phyloP scores from a whole-genome alignment of 2,329 filamentous ascomycete genomes.

The Aspergillus calidoustus region DNA sequence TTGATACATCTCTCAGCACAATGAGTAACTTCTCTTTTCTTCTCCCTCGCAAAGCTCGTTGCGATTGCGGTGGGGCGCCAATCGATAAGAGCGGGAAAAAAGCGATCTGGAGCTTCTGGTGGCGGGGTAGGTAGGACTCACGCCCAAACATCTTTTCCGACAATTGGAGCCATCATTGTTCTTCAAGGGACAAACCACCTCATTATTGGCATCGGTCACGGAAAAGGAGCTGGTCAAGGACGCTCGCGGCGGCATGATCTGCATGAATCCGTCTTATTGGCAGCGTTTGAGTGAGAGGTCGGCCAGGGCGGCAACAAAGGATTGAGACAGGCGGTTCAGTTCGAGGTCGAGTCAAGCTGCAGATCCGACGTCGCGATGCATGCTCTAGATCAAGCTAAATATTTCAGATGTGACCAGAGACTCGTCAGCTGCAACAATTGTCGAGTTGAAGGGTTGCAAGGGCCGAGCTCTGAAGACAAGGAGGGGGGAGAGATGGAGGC shows the following conservation, averaged over 20 bases:
- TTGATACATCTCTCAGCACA: not conserved
- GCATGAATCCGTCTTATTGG: conserved; percentile 43
- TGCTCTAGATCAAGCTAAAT: conserved; percentile 18
- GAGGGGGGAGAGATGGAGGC: conserved; percentile 9
- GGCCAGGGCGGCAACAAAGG: conserved; percentile 18
- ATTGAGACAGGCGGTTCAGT: conserved; percentile 13
- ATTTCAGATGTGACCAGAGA: conserved; percentile 1
- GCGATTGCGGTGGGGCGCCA: conserved; percentile 18
- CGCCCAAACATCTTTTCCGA: conserved; percentile 95
- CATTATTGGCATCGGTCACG: conserved; percentile 88
- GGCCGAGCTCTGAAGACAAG: not conserved
- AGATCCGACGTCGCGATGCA: conserved; percentile 18
- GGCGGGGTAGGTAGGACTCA: conserved; percentile 62
- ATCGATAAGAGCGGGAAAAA: conserved; percentile 12
- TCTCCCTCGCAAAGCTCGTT: not conserved
- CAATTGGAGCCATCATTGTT: conserved; percentile 97
- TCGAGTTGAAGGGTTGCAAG: conserved; percentile 9
- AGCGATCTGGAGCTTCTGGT: conserved; percentile 10
- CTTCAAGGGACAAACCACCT: conserved; percentile 93
- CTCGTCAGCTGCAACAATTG: conserved; percentile 13
- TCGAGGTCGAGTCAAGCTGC: conserved; percentile 22
- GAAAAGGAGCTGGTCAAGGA: conserved; percentile 89
- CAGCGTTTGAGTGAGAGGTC: conserved; percentile 21
- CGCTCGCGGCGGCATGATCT: conserved; percentile 84
- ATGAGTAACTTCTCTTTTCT: conserved; percentile 13